A percentile compares a stretch with the other conserved stretches of the same genome.
These are phyloP conservation scores for Neoscytalidium dimidiatum DNA, from an alignment of 2,329 filamentous ascomycete species.

Conservation along the genomic window DNA sequence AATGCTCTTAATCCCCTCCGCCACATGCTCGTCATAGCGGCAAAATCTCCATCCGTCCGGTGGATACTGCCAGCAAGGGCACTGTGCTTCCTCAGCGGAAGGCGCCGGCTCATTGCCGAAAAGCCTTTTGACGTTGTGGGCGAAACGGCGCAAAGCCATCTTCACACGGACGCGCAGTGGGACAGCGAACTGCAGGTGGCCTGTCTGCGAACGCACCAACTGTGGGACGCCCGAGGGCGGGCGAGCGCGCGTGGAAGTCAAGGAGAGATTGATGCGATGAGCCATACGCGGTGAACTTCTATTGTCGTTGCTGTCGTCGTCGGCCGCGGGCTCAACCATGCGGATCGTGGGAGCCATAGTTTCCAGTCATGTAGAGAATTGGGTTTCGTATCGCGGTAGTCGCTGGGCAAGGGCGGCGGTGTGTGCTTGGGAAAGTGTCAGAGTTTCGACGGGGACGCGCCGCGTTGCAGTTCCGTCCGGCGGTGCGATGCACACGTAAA, in stretches of 20 bases:
- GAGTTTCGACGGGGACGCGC: no score
- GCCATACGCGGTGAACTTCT: neutral
- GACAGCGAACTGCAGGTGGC: neutral
- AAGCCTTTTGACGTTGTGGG: neutral
- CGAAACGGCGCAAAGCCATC: no score
- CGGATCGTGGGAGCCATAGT: neutral
- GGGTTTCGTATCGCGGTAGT: no score
- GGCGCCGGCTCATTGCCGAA: neutral
- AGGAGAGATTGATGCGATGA: neutral
- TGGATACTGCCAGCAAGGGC: neutral
- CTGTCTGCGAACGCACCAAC: neutral
- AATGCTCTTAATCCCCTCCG: neutral
- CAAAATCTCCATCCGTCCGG: conserved; percentile 1
- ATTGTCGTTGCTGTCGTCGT: neutral
- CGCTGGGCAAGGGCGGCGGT: no score
- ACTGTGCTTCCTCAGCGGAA: neutral
- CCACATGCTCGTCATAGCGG: neutral
- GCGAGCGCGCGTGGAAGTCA: neutral
- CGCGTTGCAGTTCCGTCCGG: no score
- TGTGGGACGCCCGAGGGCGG: neutral
- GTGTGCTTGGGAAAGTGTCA: no score
- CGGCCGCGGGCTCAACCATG: neutral
- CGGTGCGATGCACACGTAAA: no score
- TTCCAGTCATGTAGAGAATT: neutral
- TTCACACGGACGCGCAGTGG: neutral